phyloP scores from a whole-genome alignment of 2,329 filamentous ascomycete genomes.

The Coniochaeta sp. region DNA sequence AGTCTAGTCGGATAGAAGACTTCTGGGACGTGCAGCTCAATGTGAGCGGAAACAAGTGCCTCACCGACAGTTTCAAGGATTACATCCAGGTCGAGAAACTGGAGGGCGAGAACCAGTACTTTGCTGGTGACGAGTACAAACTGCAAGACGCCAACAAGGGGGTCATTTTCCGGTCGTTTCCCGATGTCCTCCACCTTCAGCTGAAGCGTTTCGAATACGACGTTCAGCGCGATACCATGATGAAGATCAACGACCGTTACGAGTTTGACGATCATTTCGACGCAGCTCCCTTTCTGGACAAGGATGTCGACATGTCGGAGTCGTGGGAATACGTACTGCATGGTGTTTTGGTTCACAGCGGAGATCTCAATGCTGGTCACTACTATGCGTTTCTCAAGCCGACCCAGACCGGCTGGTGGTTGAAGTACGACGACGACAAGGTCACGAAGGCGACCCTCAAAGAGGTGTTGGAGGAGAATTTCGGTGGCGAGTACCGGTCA shows the following conservation, averaged over 20 bases:
- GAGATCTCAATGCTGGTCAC: constrained; percentile 93
- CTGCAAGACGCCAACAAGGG: constrained; percentile 96
- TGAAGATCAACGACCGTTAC: constrained; percentile 94
- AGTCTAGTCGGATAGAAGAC: constrained; percentile 90
- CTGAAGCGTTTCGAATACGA: constrained; percentile 98
- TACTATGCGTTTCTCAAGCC: constrained; percentile 98
- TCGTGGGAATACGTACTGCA: constrained; percentile 89
- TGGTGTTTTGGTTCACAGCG: constrained; percentile 91
- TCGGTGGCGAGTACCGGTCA: constrained; percentile 73
- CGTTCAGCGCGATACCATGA: constrained; percentile 92
- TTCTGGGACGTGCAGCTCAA: constrained; percentile 99
- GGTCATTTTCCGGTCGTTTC: constrained; percentile 93
- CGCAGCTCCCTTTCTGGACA: constrained; percentile 78
- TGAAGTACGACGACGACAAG: constrained; percentile 94
- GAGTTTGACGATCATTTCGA: constrained; percentile 83
- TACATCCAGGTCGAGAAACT: constrained; percentile 96
- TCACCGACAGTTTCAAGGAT: constrained; percentile 91
- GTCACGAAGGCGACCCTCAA: constrained; percentile 89
- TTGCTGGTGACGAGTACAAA: constrained; percentile 81
- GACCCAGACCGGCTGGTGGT: constrained; percentile 87
- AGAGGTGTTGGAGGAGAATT: constrained; percentile 94
- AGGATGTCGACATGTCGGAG: constrained; percentile 80
- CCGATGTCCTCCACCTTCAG: constrained; percentile 88
- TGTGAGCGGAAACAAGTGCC: constrained; percentile 84
- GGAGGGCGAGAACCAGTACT: constrained; percentile 98